Conservation (phyloP, 164 flowering plant genomes). For the Magnolia sinica region DNA sequence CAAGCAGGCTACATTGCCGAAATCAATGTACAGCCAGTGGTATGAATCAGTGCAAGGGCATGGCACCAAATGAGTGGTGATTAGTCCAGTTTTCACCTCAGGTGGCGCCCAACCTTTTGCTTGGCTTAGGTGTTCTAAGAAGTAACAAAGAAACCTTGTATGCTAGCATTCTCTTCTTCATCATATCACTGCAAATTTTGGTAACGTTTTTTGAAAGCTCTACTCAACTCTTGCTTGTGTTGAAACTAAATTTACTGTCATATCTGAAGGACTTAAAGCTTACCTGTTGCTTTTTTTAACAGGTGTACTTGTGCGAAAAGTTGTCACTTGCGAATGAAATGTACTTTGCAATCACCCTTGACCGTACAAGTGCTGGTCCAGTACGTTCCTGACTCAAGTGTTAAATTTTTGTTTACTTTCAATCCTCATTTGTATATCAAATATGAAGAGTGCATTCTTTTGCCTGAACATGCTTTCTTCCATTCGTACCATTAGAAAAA, state of each 20-base stretch:
- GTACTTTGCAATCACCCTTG: slow-evolving; percentile 97
- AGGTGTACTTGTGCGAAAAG: slow-evolving; percentile 72
- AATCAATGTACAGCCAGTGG: no score
- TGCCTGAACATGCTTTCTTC: not conserved
- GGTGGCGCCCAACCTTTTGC: no score
- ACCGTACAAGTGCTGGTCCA: slow-evolving; percentile 87
- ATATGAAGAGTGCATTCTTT: not conserved
- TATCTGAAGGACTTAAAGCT: not conserved
- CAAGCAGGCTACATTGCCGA: no score
- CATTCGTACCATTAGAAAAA: not conserved
- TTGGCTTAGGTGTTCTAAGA: no score
- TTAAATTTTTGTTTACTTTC: not conserved
- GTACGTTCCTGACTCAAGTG: slow-evolving; percentile 6
- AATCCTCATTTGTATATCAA: not conserved
- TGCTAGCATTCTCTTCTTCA: not conserved
- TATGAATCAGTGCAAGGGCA: no score
- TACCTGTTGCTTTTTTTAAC: not conserved
- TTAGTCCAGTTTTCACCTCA: no score
- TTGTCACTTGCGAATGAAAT: slow-evolving; percentile 90
- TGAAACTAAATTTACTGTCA: not conserved
- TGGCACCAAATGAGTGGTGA: no score
- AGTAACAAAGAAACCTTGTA: no score
- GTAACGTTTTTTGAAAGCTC: not conserved
- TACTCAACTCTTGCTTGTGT: not conserved
- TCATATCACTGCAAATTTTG: not conserved